phyloP scores from a whole-genome alignment of 139 green algal genomes.

The Nannochloris sp. region DNA sequence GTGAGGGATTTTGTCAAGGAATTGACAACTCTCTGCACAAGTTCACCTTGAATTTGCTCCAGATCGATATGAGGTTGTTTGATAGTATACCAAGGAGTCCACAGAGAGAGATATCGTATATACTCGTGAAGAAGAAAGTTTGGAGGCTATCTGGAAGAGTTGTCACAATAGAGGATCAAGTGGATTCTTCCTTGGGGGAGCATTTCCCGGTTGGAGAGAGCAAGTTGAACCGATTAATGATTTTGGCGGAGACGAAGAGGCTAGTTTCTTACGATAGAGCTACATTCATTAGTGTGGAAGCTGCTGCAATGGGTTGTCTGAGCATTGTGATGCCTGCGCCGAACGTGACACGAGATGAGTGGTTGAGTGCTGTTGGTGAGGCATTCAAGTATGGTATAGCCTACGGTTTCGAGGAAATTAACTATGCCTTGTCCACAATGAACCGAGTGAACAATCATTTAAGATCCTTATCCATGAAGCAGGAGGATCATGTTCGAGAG shows the following conservation, averaged over 20 bases:
- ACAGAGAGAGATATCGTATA: not conserved
- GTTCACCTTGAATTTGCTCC: constrained; percentile 1
- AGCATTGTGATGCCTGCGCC: constrained; percentile 8
- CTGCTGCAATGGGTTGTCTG: constrained; percentile 6
- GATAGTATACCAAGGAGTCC: not conserved
- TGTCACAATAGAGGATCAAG: not conserved
- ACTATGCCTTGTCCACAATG: constrained; percentile 1
- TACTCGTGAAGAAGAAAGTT: constrained; percentile 6
- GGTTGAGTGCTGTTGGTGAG: constrained; percentile 4
- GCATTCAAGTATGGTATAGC: constrained; percentile 5
- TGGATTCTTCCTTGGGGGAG: not conserved
- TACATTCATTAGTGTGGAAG: constrained; percentile 10
- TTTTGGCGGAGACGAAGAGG: constrained; percentile 2
- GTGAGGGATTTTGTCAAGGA: constrained; percentile 7
- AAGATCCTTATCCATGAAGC: not conserved
- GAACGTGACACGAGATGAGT: constrained; percentile 4
- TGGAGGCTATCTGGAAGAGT: not conserved
- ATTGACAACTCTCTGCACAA: constrained; percentile 6
- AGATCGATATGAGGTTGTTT: not conserved
- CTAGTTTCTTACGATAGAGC: constrained; percentile 5
- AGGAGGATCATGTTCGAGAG: not conserved
- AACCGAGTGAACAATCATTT: not conserved
- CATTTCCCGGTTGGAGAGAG: not conserved
- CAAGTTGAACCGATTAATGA: not conserved
- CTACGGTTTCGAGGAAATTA: constrained; percentile 1